Evolutionary conservation across 2,329 filamentous ascomycete species (phyloP).

Genomic region (Pseudocercospora cruenta): DNA sequence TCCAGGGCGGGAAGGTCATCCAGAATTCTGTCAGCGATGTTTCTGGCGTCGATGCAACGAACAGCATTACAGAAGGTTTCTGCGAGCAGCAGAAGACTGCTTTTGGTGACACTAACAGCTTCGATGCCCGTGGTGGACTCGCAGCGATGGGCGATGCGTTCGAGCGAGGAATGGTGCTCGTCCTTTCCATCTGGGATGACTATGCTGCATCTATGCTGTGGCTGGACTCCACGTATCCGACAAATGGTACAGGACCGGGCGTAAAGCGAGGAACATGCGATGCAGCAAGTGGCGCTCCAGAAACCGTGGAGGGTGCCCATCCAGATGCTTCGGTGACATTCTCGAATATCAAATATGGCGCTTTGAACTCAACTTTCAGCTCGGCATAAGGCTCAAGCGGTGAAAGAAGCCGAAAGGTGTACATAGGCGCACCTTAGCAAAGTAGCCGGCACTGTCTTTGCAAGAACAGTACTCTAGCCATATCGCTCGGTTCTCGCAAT

Average conservation of each 20-base stretch:
- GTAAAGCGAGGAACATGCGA: slow-evolving; percentile 30
- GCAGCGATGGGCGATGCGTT: slow-evolving; percentile 60
- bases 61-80: slow-evolving; percentile 61
- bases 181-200: slow-evolving; percentile 69
- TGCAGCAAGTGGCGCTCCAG: slow-evolving; percentile 25
- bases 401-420: background rate
- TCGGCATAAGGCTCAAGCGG: background rate
- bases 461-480: background rate
- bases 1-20: slow-evolving; percentile 64
- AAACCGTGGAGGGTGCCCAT: slow-evolving; percentile 25
- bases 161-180: slow-evolving; percentile 64
- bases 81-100: slow-evolving; percentile 49
- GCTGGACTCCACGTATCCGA: slow-evolving; percentile 59
- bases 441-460: background rate
- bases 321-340: slow-evolving; percentile 28
- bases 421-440: background rate
- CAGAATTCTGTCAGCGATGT: slow-evolving; percentile 55
- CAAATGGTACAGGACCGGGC: slow-evolving; percentile 18
- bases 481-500: background rate
- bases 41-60: slow-evolving; percentile 52
- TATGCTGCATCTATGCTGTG: slow-evolving; percentile 72
- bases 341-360: slow-evolving; percentile 33
- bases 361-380: slow-evolving; percentile 29
- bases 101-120: slow-evolving; percentile 49
- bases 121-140: slow-evolving; percentile 60